Evolutionary conservation across 495 filamentous ascomycete species (phyloP), one percentile per base, ranked within the genome.

Genomic region (Tuber brumale): DNA sequence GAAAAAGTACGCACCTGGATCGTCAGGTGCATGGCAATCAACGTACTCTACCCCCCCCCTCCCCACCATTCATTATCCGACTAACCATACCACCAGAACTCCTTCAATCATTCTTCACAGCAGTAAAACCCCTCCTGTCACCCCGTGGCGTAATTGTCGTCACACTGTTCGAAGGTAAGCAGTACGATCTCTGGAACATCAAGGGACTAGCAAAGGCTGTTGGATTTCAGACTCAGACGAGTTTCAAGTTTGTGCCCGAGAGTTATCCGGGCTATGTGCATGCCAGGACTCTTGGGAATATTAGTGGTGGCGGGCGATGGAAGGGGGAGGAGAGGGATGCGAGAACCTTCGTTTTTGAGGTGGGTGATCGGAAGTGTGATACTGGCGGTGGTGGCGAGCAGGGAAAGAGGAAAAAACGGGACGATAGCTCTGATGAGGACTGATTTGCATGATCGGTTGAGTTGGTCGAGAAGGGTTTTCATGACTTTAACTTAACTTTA

Each of bases 161-260:
- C 1, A 96, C 94, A 2, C 84, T 97, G 8, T 98, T 99, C 82
- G 94, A 97, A 84, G 92, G 91, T 57, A 90, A 95, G 82, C 95
- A 95, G 1, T 99, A 99, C 83, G 94, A 92, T 14, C 87, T 97
- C 18, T 99, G 95, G 95, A 97, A 98, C 84, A 89, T 97, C 45
- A 89, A 90, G 31, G 94, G 97, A 83, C 85, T 99, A 31, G 95
- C 90, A 7, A 86, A 93, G 6, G 92, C 96, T 84, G 87, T 87
- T 12, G 94, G 93, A 35, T 85, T 97, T 71, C 86, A 87, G 71
- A 92, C 97, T 72, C 87, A 90, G 73, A 86, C 89, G 74, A 96
- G 93, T 83, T 97, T 94, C 82, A 85, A 83, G 75, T 98, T 97
- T 81, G 88, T 90, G 42, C 89, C 91, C 70, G 85, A 82, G 66